Conservation (phyloP, 495 filamentous ascomycete genomes). For the Opeltia flavorubescens region DNA sequence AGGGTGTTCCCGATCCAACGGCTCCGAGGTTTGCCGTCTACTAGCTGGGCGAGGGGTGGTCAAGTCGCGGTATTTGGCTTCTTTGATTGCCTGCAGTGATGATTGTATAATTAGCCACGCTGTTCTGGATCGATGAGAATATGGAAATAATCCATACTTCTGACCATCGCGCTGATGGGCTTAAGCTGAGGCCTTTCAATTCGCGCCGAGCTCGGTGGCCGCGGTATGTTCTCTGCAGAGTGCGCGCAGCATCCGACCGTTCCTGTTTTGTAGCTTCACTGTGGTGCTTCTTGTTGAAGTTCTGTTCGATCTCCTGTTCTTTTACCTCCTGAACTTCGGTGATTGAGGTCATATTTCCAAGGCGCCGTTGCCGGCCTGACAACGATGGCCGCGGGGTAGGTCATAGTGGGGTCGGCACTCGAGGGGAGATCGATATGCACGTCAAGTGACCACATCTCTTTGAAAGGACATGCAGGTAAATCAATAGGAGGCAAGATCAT, state of each 20-base stretch:
- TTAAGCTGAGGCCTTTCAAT: conserved; percentile 46
- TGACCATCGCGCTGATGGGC: conserved; percentile 54
- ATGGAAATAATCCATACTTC: too few relatives aligned
- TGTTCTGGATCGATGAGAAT: too few relatives aligned
- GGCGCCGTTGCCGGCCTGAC: not conserved
- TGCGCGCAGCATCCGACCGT: conserved; percentile 9
- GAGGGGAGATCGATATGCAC: not conserved
- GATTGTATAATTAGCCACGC: too few relatives aligned
- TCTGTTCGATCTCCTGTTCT: conserved; percentile 6
- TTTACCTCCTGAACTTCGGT: conserved; percentile 5
- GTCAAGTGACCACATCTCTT: not conserved
- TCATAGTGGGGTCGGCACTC: not conserved
- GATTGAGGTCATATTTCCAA: not conserved
- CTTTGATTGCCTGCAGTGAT: conserved; percentile 48
- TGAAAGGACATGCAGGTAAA: too few relatives aligned
- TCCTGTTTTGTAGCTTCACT: not conserved
- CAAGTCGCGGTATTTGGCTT: conserved; percentile 45
- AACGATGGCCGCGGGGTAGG: not conserved
- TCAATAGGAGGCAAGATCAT: too few relatives aligned
- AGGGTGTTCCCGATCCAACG: conserved; percentile 5
- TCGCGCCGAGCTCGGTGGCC: conserved; percentile 56
- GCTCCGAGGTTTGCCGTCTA: conserved; percentile 12
- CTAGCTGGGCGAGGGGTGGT: conserved; percentile 29
- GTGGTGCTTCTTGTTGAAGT: not conserved
- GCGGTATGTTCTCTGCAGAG: conserved; percentile 46